Conservation (phyloP, 805 yeast species). For the Starmera pachycereana region DNA sequence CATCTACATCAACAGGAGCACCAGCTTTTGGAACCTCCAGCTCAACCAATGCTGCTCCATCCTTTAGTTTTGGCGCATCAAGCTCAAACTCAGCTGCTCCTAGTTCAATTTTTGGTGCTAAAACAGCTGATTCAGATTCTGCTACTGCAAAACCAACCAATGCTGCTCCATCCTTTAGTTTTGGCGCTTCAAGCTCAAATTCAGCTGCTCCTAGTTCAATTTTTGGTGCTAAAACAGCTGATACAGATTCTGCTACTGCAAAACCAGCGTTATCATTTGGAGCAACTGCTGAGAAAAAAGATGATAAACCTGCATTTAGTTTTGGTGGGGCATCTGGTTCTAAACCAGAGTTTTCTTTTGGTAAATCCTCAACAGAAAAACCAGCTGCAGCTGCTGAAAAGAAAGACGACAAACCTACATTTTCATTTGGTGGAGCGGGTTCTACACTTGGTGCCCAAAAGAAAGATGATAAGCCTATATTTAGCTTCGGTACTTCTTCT, state of each 20-base stretch:
- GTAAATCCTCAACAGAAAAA: slow-evolving; percentile 4
- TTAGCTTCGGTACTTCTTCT: neutral
- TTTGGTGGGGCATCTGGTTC: slow-evolving; percentile 10
- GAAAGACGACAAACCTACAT: slow-evolving; percentile 10
- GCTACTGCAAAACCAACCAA: slow-evolving; percentile 2
- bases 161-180: slow-evolving; percentile 12
- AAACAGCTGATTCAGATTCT: slow-evolving; percentile 4
- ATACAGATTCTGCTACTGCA: slow-evolving; percentile 2
- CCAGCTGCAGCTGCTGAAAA: slow-evolving; percentile 11
- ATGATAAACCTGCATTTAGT: neutral
- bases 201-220: slow-evolving; percentile 3
- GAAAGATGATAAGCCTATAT: neutral
- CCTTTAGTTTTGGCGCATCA: slow-evolving; percentile 12
- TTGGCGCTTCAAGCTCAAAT: slow-evolving; percentile 6
- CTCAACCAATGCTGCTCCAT: slow-evolving; percentile 6
- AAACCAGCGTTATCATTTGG: slow-evolving; percentile 15
- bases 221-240: slow-evolving; percentile 1
- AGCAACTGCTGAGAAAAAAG: slow-evolving; percentile 6
- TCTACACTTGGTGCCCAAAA: neutral
- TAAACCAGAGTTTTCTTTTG: slow-evolving; percentile 13
- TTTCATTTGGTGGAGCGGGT: slow-evolving; percentile 6
- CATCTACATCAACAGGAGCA: slow-evolving; percentile 2
- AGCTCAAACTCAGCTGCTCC: slow-evolving; percentile 3
- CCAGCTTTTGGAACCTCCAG: neutral
- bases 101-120: neutral